Evolutionary conservation across 768 basidiomycete species (phyloP), one percentile per base, ranked within the genome.

Genomic region (Mycena belliarum): DNA sequence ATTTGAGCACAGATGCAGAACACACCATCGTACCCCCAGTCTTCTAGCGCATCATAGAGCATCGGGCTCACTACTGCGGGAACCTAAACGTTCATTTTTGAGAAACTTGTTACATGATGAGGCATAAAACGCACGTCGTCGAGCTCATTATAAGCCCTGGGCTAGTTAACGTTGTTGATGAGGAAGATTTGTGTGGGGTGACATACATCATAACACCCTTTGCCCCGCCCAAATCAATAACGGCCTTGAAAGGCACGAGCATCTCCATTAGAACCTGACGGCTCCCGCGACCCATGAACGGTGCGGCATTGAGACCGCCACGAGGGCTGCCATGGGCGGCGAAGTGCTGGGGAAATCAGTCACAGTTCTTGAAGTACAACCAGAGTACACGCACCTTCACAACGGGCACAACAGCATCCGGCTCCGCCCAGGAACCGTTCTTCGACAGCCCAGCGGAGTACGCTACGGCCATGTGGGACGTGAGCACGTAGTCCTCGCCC

Each of bases 401-500:
- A n/a, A 68, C 66, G 16, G 67, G 67, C 28, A 67, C 59, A 4
- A 68, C 67, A 4, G 67, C 67, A 35, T 68, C 67, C 23, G 61
- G 57, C 12, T 64, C 64, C 15, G 63, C 41, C 64, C 63, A 67
- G 1, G 66, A 63, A 6, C 64, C 59, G 48, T 68, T 68, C 52
- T 68, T 68, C 26, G 66, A 66, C 46, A 68, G 25, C 29, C 67
- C 67, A 42, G 57, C 58, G 15, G 66, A 56, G 42, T 60, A 66
- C 3, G 66, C 64, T 3, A 68, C 66, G 28, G 66, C 67, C 67
- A 68, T 68, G 28, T 60, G 61, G 25, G 66, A 61, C 28, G 67
- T 68, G 14, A 65, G 66, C 44, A 66, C 58, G 45, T 63, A 68
- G 42, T 68, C 67, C 61, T 68, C 67, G 37, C 67, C 67, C 62